phyloP scores from a whole-genome alignment of 441 rosid genomes.

The Euphorbia corollata region DNA sequence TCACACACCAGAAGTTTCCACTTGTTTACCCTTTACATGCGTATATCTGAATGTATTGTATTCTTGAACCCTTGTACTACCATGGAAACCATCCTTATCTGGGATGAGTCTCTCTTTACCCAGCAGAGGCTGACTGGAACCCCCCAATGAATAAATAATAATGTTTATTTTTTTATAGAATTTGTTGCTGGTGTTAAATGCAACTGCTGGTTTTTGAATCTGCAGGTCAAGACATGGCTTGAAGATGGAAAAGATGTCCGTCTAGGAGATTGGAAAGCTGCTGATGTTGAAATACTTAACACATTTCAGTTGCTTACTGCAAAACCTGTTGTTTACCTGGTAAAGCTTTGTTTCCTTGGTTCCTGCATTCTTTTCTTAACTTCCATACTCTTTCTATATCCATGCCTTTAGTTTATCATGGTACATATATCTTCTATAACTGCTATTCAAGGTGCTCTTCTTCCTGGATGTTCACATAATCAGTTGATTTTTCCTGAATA shows the following conservation, averaged over 20 bases:
- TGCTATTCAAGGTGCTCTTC: not conserved
- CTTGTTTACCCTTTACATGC: not conserved
- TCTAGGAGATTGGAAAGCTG: slow-evolving; percentile 95
- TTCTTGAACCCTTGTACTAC: not conserved
- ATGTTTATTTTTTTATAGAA: not conserved
- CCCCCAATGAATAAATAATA: not conserved
- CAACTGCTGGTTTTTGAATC: slow-evolving; percentile 16
- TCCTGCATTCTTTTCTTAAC: not conserved
- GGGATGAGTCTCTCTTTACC: not conserved
- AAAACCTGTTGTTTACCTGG: slow-evolving; percentile 97
- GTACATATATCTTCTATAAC: not conserved
- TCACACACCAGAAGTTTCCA: not conserved
- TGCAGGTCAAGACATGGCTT: slow-evolving; percentile 79
- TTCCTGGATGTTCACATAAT: no score
- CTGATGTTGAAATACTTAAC: slow-evolving; percentile 87
- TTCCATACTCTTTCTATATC: not conserved
- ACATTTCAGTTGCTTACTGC: slow-evolving; percentile 94
- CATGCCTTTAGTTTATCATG: not conserved
- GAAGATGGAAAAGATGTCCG: slow-evolving; percentile 86
- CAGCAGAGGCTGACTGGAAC: not conserved
- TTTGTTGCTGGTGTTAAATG: slow-evolving; percentile 4
- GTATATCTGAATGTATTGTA: not conserved
- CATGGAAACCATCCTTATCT: not conserved
- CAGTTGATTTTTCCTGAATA: no score
- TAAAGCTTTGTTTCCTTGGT: slow-evolving; percentile 20